Conservation (phyloP, 331 rosid species). For the Rhamnella rubrinervis region DNA sequence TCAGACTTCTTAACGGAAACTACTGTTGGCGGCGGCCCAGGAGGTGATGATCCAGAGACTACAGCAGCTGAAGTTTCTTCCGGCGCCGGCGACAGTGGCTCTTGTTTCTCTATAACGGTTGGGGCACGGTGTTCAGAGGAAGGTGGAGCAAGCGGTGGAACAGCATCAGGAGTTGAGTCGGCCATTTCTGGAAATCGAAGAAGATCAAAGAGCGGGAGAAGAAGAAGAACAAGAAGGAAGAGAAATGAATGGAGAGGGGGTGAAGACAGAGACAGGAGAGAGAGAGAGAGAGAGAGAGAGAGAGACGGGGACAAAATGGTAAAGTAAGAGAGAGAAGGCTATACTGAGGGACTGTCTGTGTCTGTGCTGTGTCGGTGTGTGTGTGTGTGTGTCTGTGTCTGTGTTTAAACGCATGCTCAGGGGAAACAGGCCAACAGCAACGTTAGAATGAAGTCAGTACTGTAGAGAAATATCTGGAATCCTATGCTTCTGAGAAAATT, state of each 20-base stretch:
- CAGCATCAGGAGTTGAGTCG: slow-evolving; percentile 30
- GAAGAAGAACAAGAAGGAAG: background rate
- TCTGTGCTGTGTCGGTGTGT: background rate
- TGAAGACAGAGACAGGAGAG: background rate
- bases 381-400: background rate
- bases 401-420: background rate
- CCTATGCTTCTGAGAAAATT: background rate
- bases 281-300: too few species aligned
- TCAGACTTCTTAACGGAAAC: background rate
- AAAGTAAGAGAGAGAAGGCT: background rate
- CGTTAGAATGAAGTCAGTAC: too few species aligned
- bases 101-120: background rate
- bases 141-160: slow-evolving; percentile 19
- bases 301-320: background rate
- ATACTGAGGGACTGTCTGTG: background rate
- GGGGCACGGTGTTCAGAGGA: background rate
- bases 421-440: background rate
- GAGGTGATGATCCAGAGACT: background rate
- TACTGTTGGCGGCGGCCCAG: background rate
- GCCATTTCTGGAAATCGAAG: slow-evolving; percentile 21
- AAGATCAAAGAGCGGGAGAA: background rate
- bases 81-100: background rate
- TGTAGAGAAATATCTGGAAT: background rate
- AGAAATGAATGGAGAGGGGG: background rate
- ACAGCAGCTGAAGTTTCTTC: too few species aligned